Evolutionary conservation across 768 basidiomycete species (phyloP).

Genomic region (Boletus edulis): DNA sequence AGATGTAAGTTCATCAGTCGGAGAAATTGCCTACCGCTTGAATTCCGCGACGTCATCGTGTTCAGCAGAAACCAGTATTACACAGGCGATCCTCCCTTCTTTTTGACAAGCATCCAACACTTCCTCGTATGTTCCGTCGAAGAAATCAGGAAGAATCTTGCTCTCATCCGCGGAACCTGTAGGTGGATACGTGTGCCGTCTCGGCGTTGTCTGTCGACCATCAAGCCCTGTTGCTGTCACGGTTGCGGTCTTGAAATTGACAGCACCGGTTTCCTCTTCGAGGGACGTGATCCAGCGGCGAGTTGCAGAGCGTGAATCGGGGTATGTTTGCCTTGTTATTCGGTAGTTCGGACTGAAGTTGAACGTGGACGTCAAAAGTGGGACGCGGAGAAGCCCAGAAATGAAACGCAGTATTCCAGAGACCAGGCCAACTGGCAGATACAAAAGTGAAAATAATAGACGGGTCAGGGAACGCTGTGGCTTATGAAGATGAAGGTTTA

Average conservation of each 20-base stretch:
- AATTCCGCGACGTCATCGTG: constrained; percentile 89
- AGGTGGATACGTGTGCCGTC: constrained; percentile 25
- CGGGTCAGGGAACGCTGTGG: constrained; percentile 7
- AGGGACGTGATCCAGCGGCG: constrained; percentile 79
- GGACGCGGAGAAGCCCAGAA: constrained; percentile 64
- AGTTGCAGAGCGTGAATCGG: constrained; percentile 50
- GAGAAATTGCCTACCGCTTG: constrained; percentile 55
- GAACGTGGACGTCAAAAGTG: constrained; percentile 61
- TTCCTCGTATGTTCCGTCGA: constrained; percentile 76
- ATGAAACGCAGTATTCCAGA: constrained; percentile 54
- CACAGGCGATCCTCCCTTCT: constrained; percentile 72
- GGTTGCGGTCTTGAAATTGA: constrained; percentile 46
- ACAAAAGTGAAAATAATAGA: constrained; percentile 38
- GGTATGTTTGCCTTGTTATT: constrained; percentile 34
- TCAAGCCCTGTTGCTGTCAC: constrained; percentile 39
- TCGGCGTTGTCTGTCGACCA: constrained; percentile 45
- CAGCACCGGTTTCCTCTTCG: constrained; percentile 83
- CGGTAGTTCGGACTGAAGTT: constrained; percentile 41
- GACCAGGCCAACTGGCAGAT: constrained; percentile 55
- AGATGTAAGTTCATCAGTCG: neutral
- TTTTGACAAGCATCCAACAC: constrained; percentile 68
- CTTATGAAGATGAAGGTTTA: neutral
- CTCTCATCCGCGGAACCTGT: constrained; percentile 32
- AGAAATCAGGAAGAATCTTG: constrained; percentile 77
- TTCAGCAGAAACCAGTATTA: constrained; percentile 82